phyloP scores from a whole-genome alignment of 768 basidiomycete species.

The Phallus indusiatus region DNA sequence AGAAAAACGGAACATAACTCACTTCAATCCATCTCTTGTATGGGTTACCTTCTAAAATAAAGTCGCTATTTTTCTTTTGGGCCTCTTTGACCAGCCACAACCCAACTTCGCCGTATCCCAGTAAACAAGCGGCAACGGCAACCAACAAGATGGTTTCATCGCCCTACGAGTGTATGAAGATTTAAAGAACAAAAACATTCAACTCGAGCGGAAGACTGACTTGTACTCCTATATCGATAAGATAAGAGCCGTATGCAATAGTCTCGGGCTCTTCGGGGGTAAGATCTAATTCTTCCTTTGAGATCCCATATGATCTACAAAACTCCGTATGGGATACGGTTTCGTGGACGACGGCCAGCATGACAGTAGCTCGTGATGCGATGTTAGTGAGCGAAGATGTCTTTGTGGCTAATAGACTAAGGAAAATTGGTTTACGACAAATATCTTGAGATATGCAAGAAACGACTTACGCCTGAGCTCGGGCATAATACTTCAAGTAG shows the following conservation, averaged over 20 bases:
- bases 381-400: slow-evolving; percentile 57
- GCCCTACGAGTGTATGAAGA: slow-evolving; percentile 29
- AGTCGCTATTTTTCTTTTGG: slow-evolving; percentile 38
- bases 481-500: slow-evolving; percentile 75
- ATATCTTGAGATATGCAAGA: neutral
- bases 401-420: slow-evolving; percentile 72
- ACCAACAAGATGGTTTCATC: slow-evolving; percentile 67
- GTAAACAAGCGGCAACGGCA: slow-evolving; percentile 73
- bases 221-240: slow-evolving; percentile 68
- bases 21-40: slow-evolving; percentile 64
- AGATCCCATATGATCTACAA: slow-evolving; percentile 64
- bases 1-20: neutral
- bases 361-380: slow-evolving; percentile 48
- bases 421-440: neutral
- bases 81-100: slow-evolving; percentile 65
- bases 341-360: slow-evolving; percentile 58
- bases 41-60: slow-evolving; percentile 55
- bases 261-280: slow-evolving; percentile 63
- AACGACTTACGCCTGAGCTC: slow-evolving; percentile 54
- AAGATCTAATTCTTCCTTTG: slow-evolving; percentile 44
- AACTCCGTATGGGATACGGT: slow-evolving; percentile 61
- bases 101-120: slow-evolving; percentile 91
- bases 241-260: slow-evolving; percentile 79
- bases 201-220: slow-evolving; percentile 24
- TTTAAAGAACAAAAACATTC: neutral